phyloP scores from a whole-genome alignment of 2,329 filamentous ascomycete species.

The Pseudocercospora crystallina region DNA sequence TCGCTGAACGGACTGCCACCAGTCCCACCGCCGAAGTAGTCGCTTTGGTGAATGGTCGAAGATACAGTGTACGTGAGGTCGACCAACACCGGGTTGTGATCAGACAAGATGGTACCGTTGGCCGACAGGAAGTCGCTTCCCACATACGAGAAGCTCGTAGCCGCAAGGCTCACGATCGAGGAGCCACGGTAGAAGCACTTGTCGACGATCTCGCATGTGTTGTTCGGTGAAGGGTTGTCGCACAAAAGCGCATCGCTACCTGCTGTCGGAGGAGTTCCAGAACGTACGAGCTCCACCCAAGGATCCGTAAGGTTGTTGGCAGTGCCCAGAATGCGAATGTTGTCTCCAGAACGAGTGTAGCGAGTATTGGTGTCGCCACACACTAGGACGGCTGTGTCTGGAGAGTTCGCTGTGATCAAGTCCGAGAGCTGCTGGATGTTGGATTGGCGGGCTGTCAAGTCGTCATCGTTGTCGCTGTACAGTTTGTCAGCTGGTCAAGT shows the following conservation, averaged over 20 bases:
- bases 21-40: too few species aligned
- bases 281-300: conserved; percentile 55
- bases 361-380: conserved; percentile 66
- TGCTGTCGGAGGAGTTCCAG: neutral
- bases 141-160: conserved; percentile 1
- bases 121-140: conserved; percentile 57
- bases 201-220: conserved; percentile 65
- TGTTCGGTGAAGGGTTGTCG: conserved; percentile 56
- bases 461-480: conserved; percentile 45
- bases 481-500: too few species aligned
- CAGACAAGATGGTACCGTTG: conserved; percentile 58
- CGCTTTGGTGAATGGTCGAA: neutral
- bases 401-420: conserved; percentile 57
- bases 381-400: conserved; percentile 62
- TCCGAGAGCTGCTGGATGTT: conserved; percentile 61
- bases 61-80: conserved; percentile 39
- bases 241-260: conserved; percentile 39
- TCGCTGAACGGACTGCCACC: too few species aligned
- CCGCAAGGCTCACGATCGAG: conserved; percentile 19
- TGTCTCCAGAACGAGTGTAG: conserved; percentile 59
- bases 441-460: conserved; percentile 56
- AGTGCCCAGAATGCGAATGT: conserved; percentile 51
- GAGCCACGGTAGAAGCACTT: conserved; percentile 62
- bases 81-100: conserved; percentile 66
- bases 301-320: conserved; percentile 57